Conservation (phyloP, 1,139 yeast genomes). For the Pichia sorboxylosa region DNA sequence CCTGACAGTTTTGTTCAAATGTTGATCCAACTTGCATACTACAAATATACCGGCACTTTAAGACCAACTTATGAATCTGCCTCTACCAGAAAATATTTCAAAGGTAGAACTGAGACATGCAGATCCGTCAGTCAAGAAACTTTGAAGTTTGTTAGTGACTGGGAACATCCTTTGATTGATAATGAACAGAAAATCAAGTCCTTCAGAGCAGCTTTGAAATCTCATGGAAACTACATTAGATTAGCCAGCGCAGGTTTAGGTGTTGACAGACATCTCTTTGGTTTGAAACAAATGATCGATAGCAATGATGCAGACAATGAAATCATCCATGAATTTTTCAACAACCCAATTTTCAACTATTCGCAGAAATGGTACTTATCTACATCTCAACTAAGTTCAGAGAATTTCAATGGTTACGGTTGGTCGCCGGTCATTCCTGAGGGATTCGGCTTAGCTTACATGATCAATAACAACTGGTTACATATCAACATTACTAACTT, state of each 20-base stretch:
- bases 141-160: slow-evolving; percentile 59
- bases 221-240: slow-evolving; percentile 65
- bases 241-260: slow-evolving; percentile 83
- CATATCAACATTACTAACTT: slow-evolving; percentile 80
- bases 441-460: slow-evolving; percentile 90
- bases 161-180: slow-evolving; percentile 51
- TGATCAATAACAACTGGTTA: slow-evolving; percentile 76
- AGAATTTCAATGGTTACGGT: slow-evolving; percentile 86
- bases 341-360: slow-evolving; percentile 66
- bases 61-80: slow-evolving; percentile 96
- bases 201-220: slow-evolving; percentile 60
- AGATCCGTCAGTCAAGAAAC: slow-evolving; percentile 77
- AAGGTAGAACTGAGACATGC: slow-evolving; percentile 95
- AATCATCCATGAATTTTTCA: slow-evolving; percentile 56
- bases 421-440: slow-evolving; percentile 93
- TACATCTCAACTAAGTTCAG: slow-evolving; percentile 83
- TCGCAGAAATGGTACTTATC: slow-evolving; percentile 80
- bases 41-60: slow-evolving; percentile 66
- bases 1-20: slow-evolving; percentile 75
- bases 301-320: slow-evolving; percentile 33
- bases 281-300: slow-evolving; percentile 58
- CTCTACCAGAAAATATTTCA: slow-evolving; percentile 78
- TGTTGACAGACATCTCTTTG: slow-evolving; percentile 89
- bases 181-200: slow-evolving; percentile 51
- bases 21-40: slow-evolving; percentile 66